A percentile compares a stretch with the other conserved stretches of the same genome.
Conservation (phyloP, 495 filamentous ascomycete species). For the Aspergillus incahuasiensis region DNA sequence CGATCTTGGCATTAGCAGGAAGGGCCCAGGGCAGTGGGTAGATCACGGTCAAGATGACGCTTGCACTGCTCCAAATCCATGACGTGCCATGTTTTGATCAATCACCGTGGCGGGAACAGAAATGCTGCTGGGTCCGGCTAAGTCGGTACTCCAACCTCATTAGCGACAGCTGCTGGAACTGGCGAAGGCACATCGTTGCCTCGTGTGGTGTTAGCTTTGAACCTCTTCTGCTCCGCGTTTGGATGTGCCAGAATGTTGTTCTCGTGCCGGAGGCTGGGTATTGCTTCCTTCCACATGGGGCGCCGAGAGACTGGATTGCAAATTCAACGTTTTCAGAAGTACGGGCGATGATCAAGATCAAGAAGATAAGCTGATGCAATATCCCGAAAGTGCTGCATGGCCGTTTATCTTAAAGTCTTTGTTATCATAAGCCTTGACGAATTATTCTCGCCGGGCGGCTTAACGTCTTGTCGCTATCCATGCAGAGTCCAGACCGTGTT, state of each 20-base stretch:
- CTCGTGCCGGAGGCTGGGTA: neutral
- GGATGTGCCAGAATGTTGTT: neutral
- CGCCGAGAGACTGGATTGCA: too few relatives aligned
- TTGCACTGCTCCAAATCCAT: neutral
- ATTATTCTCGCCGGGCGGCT: too few relatives aligned
- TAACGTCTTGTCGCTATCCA: neutral
- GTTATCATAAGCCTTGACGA: too few relatives aligned
- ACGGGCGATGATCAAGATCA: neutral
- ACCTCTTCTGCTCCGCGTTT: neutral
- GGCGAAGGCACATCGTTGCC: neutral
- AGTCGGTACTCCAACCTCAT: neutral
- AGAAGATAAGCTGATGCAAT: neutral
- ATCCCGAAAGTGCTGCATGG: neutral
- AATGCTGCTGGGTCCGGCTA: neutral
- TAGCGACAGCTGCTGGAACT: neutral
- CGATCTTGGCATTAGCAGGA: neutral
- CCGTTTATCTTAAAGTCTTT: neutral
- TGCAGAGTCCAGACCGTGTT: neutral
- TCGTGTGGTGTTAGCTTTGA: neutral
- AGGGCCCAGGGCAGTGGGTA: neutral
- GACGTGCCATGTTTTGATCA: neutral
- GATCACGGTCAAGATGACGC: neutral
- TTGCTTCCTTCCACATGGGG: neutral
- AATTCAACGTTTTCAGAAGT: too few relatives aligned
- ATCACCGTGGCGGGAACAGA: neutral